Evolutionary conservation across 257 asterid species (phyloP).

Genomic region (Nicotiana tomentosiformis): DNA sequence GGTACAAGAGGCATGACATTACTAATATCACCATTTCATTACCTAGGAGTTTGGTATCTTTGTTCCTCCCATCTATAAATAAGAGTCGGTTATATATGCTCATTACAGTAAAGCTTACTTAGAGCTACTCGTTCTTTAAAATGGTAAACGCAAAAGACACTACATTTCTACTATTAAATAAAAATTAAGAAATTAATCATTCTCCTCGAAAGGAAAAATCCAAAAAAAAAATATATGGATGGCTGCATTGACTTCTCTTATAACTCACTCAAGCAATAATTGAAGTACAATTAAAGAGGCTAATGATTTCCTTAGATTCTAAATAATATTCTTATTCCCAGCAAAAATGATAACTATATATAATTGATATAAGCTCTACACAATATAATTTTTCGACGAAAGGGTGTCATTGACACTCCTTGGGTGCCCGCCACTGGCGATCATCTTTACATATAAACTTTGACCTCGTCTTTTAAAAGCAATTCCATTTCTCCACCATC

Average conservation of each 20-base stretch:
- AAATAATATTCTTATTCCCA: background rate
- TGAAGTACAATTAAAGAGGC: background rate
- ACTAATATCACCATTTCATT: background rate
- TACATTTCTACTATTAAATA: no score
- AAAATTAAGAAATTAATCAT: background rate
- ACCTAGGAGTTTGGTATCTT: background rate
- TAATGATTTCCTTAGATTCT: background rate
- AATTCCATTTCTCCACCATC: background rate
- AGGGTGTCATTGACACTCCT: conserved; percentile 12
- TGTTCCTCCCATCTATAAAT: background rate
- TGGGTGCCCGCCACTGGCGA: conserved; percentile 36
- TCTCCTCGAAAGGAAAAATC: background rate
- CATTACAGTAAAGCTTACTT: no score
- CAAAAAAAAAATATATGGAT: background rate
- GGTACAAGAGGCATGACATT: background rate
- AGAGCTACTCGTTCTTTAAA: no score
- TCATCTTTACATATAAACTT: conserved; percentile 13
- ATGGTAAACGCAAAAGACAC: no score
- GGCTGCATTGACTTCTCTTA: background rate
- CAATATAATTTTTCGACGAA: no score
- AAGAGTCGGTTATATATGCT: no score
- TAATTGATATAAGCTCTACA: background rate
- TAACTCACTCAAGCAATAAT: no score
- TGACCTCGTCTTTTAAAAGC: conserved; percentile 21
- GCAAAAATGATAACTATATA: background rate